Base-by-base conservation (phyloP, 2,329 filamentous ascomycete genomes). In the Phaeosphaeriaceae sp. region DNA sequence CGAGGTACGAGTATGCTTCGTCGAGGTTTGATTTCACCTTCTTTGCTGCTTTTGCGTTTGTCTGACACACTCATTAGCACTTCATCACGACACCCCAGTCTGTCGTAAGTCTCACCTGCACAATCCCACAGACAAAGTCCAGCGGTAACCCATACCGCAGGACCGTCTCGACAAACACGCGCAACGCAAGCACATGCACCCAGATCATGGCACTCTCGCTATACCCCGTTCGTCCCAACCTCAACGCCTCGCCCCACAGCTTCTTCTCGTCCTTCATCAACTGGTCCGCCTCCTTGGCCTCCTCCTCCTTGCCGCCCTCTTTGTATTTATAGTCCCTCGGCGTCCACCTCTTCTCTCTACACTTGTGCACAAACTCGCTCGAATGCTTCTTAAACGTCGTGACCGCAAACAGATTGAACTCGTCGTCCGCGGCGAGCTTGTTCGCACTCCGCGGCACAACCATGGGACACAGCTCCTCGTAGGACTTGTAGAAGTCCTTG, bases 81-180 rank as follows among this genome's bases (percentile, higher is more conserved):
- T 35, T n/a, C 8, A 19, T 13, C 21, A 24, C 5, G 19, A 24
- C 21, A n/a, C n/a, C n/a, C n/a, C n/a, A n/a, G n/a, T n/a, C n/a
- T n/a, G n/a, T n/a, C 17, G 10, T 17, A 2, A 5, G 22, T 30
- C 71, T 60, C 62, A 97, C 94, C 89, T 92, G 90, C 62, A 98
- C 83, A 66, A 97, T 81, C 17, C 89, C 92, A 68, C 90, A 91
- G 50, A 97, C 89, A 78, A 94, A 99, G 69, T 96, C 91, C 64
- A 97, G 81, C 49, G 95, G 95, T 70, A 99, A 79, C 26, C 95
- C 95, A 74, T 99, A 99, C 66, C 95, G 88, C 74, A 99, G 83
- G n/a, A 99, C 95, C 5, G 94, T 97, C 84, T 99, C 95, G 21
- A 99, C 95, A 79, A 98, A 99, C 21, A 98, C 94, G 54, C 95